Evolutionary conservation across 2,329 filamentous ascomycete genomes (phyloP).

Genomic region (Colletotrichum orchidophilum): DNA sequence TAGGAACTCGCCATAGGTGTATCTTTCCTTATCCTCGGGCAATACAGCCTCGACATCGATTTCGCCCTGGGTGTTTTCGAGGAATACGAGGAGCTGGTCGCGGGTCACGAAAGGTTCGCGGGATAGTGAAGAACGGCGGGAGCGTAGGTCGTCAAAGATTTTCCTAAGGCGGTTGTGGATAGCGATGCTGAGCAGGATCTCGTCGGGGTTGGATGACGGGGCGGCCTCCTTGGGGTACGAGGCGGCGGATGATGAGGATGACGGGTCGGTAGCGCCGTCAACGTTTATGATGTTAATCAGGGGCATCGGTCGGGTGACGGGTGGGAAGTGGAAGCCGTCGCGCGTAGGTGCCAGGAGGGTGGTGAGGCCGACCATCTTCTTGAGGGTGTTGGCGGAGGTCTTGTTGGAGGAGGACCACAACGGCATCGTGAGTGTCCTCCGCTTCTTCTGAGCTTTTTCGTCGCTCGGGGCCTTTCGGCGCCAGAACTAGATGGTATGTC

Average conservation of each 20-base stretch:
- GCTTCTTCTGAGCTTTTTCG: constrained; percentile 38
- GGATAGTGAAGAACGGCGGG: constrained; percentile 41
- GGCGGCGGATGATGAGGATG: constrained; percentile 12
- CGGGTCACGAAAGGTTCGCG: constrained; percentile 41
- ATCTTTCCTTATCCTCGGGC: constrained; percentile 50
- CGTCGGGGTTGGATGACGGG: constrained; percentile 28
- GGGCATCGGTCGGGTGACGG: constrained; percentile 28
- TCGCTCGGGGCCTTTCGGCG: constrained; percentile 22
- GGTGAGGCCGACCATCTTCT: constrained; percentile 45
- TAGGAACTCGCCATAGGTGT: constrained; percentile 60
- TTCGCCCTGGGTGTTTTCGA: constrained; percentile 61
- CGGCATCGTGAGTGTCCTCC: constrained; percentile 48
- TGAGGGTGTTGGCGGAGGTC: constrained; percentile 41
- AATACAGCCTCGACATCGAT: constrained; percentile 39
- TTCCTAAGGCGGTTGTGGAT: constrained; percentile 59
- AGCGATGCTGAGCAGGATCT: constrained; percentile 56
- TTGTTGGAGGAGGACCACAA: constrained; percentile 50
- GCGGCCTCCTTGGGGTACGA: constrained; percentile 25
- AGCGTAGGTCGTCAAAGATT: constrained; percentile 58
- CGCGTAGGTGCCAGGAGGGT: constrained; percentile 43
- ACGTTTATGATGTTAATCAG: constrained; percentile 34
- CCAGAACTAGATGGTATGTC: constrained; percentile 18
- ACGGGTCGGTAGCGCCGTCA: constrained; percentile 27
- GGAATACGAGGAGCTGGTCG: constrained; percentile 56
- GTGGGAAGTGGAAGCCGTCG: constrained; percentile 40